Evolutionary conservation across 176 grass and related monocot genomes (phyloP).

Genomic region (Hyparrhenia diplandra): DNA sequence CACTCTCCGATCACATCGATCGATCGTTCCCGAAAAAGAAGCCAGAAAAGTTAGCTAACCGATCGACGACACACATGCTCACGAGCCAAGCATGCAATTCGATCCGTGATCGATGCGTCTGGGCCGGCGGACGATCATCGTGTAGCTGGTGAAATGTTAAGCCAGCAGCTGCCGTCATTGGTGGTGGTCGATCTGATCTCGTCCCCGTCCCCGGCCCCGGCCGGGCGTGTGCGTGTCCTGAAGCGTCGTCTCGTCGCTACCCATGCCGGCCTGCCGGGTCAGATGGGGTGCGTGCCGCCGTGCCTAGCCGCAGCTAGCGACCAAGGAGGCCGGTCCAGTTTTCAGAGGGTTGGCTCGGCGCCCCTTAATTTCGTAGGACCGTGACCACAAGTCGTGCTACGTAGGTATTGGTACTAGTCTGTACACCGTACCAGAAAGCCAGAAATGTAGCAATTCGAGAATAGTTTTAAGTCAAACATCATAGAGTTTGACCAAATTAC

Average conservation of each 20-base stretch:
- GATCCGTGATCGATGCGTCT: not conserved
- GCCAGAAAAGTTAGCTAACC: not conserved
- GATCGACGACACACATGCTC: not conserved
- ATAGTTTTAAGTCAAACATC: not conserved
- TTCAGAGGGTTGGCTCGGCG: not conserved
- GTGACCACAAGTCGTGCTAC: not conserved
- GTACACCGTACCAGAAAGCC: too few relatives aligned
- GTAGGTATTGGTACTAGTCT: not conserved
- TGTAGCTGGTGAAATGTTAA: not conserved
- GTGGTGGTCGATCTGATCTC: not conserved
- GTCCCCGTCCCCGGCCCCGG: not conserved
- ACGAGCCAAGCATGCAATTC: slow-evolving; percentile 19
- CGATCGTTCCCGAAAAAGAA: not conserved
- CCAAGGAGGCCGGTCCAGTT: not conserved
- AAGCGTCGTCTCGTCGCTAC: not conserved
- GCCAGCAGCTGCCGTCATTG: not conserved
- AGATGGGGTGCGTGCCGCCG: not conserved
- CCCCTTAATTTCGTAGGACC: not conserved
- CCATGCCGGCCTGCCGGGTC: slow-evolving; percentile 17
- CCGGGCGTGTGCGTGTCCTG: not conserved
- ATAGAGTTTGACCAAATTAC: not conserved
- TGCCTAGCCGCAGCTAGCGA: not conserved
- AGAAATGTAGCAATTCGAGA: not conserved
- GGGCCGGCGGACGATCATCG: not conserved
- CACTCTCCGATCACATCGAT: not conserved